Conservation (phyloP, 2,329 filamentous ascomycete species). For the Rhinocladiella similis region DNA sequence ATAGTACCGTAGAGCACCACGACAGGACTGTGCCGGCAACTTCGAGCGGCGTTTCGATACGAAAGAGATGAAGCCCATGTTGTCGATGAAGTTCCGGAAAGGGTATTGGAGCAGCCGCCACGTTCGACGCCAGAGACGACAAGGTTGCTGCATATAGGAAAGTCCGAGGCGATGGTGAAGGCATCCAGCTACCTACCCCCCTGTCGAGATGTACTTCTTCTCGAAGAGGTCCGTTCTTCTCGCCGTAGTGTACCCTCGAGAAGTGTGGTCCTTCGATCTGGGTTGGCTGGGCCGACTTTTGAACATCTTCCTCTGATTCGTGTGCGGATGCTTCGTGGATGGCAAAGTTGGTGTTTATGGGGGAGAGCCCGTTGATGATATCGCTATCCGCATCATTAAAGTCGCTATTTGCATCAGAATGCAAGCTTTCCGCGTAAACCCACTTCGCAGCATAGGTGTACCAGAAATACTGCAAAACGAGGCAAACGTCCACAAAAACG, state of each 20-base stretch:
- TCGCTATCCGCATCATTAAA: slow-evolving; percentile 33
- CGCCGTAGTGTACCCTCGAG: slow-evolving; percentile 24
- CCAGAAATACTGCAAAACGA: slow-evolving; percentile 66
- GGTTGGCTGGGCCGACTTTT: slow-evolving; percentile 15
- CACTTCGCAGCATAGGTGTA: slow-evolving; percentile 60
- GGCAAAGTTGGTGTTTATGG: slow-evolving; percentile 35
- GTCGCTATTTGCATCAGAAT: slow-evolving; percentile 30
- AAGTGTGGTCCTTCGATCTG: slow-evolving; percentile 23
- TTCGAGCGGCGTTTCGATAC: slow-evolving; percentile 37
- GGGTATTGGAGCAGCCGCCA: slow-evolving; percentile 36
- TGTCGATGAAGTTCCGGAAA: slow-evolving; percentile 17
- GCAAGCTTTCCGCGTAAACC: slow-evolving; percentile 37
- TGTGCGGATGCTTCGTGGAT: slow-evolving; percentile 10
- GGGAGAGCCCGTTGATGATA: slow-evolving; percentile 40
- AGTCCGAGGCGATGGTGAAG: slow-evolving; percentile 42
- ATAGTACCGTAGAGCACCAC: slow-evolving; percentile 58
- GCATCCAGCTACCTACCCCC: slow-evolving; percentile 24
- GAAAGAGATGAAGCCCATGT: slow-evolving; percentile 30
- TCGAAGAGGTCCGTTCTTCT: slow-evolving; percentile 21
- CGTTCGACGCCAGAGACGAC: slow-evolving; percentile 46
- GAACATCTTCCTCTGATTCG: slow-evolving; percentile 11
- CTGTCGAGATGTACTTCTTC: slow-evolving; percentile 13
- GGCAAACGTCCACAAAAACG: slow-evolving; percentile 62
- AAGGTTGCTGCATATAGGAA: slow-evolving; percentile 46
- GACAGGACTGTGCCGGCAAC: slow-evolving; percentile 54